Evolutionary conservation across 2,329 filamentous ascomycete species (phyloP).

Genomic region (Chrysoporthe puriensis): DNA sequence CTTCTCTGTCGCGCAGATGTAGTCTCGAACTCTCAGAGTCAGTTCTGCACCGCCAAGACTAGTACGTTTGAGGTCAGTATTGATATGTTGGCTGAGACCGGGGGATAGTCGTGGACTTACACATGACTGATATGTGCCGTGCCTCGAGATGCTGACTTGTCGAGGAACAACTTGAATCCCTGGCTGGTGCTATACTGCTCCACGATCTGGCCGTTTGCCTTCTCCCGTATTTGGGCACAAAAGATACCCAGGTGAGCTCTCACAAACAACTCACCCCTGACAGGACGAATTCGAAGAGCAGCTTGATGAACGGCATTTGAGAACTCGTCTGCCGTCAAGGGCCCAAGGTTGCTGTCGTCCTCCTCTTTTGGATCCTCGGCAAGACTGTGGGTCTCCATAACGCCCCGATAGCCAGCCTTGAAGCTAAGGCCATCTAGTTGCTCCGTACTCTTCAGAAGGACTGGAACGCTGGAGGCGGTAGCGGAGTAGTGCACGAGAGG

Average conservation of each 20-base stretch:
- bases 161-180: constrained; percentile 13
- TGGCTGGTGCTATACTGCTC: constrained; percentile 11
- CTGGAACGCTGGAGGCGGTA: neutral
- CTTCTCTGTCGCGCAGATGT: constrained; percentile 22
- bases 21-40: constrained; percentile 16
- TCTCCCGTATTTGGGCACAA: neutral
- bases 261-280: constrained; percentile 19
- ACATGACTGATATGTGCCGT: constrained; percentile 14
- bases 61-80: neutral
- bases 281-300: constrained; percentile 19
- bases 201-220: constrained; percentile 4
- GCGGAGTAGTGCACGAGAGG: constrained; percentile 6
- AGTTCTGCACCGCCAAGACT: constrained; percentile 18
- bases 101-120: neutral
- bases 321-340: constrained; percentile 4
- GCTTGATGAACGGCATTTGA: constrained; percentile 11
- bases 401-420: constrained; percentile 10
- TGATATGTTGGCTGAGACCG: neutral
- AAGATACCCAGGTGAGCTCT: constrained; percentile 23
- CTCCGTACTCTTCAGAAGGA: constrained; percentile 12
- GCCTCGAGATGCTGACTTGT: constrained; percentile 14
- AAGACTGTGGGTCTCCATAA: neutral
- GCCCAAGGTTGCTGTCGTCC: neutral
- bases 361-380: neutral
- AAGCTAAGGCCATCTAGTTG: neutral